Evolutionary conservation across 805 yeast species (phyloP).

Genomic region (Grigorovia jiainica): DNA sequence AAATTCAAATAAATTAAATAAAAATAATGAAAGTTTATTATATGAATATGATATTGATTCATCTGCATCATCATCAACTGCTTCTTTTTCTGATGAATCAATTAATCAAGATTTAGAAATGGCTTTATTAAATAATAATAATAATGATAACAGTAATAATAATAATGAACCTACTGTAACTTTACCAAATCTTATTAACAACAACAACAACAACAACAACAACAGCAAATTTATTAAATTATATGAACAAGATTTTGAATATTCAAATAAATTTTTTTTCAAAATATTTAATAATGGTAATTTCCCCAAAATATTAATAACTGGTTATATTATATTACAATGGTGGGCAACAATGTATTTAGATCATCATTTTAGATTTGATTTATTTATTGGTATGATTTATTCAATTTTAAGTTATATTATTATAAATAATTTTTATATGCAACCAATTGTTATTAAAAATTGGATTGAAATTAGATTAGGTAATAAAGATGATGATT

Average conservation of each 20-base stretch:
- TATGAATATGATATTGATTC: background rate
- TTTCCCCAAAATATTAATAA: constrained; percentile 28
- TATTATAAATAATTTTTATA: constrained; percentile 30
- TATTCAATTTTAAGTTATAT: constrained; percentile 42
- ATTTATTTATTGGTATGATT: constrained; percentile 44
- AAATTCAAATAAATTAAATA: background rate
- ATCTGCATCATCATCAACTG: constrained; percentile 2
- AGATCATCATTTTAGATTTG: constrained; percentile 65
- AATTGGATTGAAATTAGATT: constrained; percentile 23
- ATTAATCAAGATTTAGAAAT: background rate
- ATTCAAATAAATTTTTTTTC: constrained; percentile 15
- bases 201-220: background rate
- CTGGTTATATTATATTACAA: constrained; percentile 42
- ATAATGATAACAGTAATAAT: background rate
- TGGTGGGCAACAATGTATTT: constrained; percentile 73
- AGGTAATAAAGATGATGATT: constrained; percentile 33
- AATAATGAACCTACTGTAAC: too few species aligned
- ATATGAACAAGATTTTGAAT: constrained; percentile 9
- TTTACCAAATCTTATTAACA: background rate
- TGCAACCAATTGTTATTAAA: constrained; percentile 29
- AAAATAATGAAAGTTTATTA: background rate
- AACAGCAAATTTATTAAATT: constrained; percentile 7
- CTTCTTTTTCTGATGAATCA: constrained; percentile 1
- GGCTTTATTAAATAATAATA: background rate
- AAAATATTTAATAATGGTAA: constrained; percentile 18